phyloP scores from a whole-genome alignment of 108 stramenopile genomes.

The Epithemia pelagica region DNA sequence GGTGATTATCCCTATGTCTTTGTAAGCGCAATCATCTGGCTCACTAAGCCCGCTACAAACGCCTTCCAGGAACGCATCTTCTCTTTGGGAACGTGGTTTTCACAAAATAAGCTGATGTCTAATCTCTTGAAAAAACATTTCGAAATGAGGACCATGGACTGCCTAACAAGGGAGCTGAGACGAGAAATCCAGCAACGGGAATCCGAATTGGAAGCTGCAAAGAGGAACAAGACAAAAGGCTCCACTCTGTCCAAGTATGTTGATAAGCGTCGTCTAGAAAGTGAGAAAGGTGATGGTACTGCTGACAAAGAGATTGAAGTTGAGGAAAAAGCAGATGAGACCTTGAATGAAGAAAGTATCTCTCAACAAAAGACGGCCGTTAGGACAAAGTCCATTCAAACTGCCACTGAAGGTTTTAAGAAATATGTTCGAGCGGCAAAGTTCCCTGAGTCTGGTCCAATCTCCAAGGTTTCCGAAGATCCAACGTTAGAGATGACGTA shows the following conservation, averaged over 20 bases:
- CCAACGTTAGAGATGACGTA: too few species aligned
- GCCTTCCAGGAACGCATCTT: neutral
- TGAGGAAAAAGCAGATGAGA: neutral
- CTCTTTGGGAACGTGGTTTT: neutral
- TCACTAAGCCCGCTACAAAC: neutral
- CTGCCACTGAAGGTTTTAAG: too few species aligned
- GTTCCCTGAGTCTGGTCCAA: too few species aligned
- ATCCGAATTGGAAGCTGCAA: neutral
- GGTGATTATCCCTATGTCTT: neutral
- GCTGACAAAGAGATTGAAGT: neutral
- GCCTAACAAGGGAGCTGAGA: neutral
- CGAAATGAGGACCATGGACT: neutral
- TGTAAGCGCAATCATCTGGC: neutral
- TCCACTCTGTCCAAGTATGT: too few species aligned
- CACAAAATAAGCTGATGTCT: neutral
- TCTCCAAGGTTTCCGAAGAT: too few species aligned
- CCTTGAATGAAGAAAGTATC: too few species aligned
- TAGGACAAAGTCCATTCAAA: too few species aligned
- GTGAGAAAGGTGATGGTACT: neutral
- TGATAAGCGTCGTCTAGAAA: too few species aligned
- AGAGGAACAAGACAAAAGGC: too few species aligned
- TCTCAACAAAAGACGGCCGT: too few species aligned
- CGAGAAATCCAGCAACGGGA: neutral
- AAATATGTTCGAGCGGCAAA: too few species aligned
- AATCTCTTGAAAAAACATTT: neutral